Conservation (phyloP, 108 stramenopile genomes). For the Stephanodiscus triporus region DNA sequence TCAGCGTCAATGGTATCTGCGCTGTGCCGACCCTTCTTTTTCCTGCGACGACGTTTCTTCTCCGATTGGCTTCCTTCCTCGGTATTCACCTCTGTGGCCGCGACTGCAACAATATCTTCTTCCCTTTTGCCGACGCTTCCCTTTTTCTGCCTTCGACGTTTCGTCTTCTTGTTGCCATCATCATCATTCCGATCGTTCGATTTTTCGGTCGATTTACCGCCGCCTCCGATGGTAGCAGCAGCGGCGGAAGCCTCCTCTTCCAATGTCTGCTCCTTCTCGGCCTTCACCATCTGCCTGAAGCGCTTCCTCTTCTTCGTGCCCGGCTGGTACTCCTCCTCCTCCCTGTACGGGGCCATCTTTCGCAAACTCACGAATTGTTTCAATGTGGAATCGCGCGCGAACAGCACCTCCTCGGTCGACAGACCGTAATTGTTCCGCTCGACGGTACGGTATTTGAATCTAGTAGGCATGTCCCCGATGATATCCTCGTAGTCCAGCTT, state of each 20-base stretch:
- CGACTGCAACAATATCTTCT: background rate
- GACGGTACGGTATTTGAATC: slow-evolving; percentile 98
- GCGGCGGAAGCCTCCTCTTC: slow-evolving; percentile 30
- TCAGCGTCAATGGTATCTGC: background rate
- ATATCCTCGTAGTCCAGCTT: slow-evolving; percentile 99
- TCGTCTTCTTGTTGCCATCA: slow-evolving; percentile 55
- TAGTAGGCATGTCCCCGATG: slow-evolving; percentile 93
- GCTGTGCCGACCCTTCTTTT: slow-evolving; percentile 36
- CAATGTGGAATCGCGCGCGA: slow-evolving; percentile 89
- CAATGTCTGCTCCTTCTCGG: slow-evolving; percentile 51
- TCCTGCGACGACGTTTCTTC: slow-evolving; percentile 65
- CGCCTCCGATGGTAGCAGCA: slow-evolving; percentile 8
- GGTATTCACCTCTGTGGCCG: background rate
- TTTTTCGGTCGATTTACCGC: slow-evolving; percentile 2
- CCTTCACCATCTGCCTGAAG: slow-evolving; percentile 78
- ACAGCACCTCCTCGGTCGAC: slow-evolving; percentile 91
- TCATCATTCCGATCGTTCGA: slow-evolving; percentile 12
- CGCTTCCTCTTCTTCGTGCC: slow-evolving; percentile 74
- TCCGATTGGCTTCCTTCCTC: slow-evolving; percentile 33
- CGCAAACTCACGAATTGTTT: slow-evolving; percentile 96
- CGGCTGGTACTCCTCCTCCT: slow-evolving; percentile 75
- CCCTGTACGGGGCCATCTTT: slow-evolving; percentile 95
- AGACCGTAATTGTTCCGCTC: slow-evolving; percentile 92
- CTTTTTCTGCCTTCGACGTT: slow-evolving; percentile 58
- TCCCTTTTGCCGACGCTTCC: slow-evolving; percentile 3